These are phyloP conservation scores for Tylopilus subfusipes DNA, from an alignment of 768 basidiomycete genomes.

Conservation along the genomic window DNA sequence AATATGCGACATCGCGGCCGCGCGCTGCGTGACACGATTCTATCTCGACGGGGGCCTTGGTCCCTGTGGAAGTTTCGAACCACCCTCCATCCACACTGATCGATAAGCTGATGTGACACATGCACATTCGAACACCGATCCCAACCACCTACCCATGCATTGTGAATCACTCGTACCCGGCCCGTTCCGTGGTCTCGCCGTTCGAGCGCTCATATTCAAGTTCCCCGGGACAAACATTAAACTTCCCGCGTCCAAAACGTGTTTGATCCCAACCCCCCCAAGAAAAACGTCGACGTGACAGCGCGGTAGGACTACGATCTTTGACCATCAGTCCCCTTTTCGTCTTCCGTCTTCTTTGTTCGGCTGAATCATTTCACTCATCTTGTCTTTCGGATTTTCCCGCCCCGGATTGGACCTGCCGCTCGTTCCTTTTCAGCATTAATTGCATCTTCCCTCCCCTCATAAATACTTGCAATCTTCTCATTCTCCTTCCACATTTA, in stretches of 20 bases:
- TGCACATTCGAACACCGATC: background rate
- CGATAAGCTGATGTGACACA: conserved; percentile 3
- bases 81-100: background rate
- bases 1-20: conserved; percentile 18
- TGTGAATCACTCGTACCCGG: background rate
- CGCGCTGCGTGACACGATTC: conserved; percentile 5
- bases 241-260: background rate
- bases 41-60: conserved; percentile 9
- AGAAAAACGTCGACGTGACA: background rate
- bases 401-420: background rate
- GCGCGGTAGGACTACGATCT: background rate
- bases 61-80: conserved; percentile 7
- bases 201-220: conserved; percentile 1
- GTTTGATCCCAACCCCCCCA: background rate
- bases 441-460: conserved; percentile 1
- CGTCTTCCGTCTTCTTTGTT: background rate
- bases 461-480: background rate
- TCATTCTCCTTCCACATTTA: conserved; percentile 5
- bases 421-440: background rate
- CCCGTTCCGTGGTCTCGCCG: background rate
- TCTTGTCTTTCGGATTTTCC: background rate
- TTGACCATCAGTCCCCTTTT: background rate
- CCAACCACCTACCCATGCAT: background rate
- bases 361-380: background rate
- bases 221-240: conserved; percentile 1